phyloP scores from a whole-genome alignment of 75 land plant species.

The Picea sitchensis region DNA sequence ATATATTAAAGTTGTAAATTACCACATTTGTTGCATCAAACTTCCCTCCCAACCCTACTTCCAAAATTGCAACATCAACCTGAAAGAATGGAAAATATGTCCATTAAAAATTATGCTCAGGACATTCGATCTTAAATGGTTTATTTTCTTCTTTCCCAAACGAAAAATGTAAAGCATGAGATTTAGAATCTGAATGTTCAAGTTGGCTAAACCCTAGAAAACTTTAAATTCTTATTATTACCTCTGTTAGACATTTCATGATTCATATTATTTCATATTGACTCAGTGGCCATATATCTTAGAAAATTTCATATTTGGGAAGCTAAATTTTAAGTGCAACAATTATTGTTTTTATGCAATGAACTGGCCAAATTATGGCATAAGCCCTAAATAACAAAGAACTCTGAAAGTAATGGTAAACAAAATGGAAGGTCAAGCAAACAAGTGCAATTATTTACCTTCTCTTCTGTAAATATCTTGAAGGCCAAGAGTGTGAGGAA shows the following conservation, averaged over 20 bases:
- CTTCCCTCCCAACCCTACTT: slow-evolving; percentile 95
- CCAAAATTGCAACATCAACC: slow-evolving; percentile 98
- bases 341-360: not conserved
- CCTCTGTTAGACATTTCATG: not conserved
- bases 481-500: slow-evolving; percentile 87
- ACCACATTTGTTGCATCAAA: slow-evolving; percentile 99
- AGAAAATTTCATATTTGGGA: not conserved
- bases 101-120: not conserved
- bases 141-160: not conserved
- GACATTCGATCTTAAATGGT: not conserved
- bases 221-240: not conserved
- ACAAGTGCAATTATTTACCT: slow-evolving; percentile 36
- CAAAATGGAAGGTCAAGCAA: not conserved
- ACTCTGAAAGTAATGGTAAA: not conserved
- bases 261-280: not conserved
- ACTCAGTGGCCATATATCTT: not conserved
- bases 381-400: not conserved
- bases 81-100: slow-evolving; percentile 15
- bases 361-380: not conserved
- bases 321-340: not conserved
- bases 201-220: not conserved
- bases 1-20: slow-evolving; percentile 8
- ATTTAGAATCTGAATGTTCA: not conserved
- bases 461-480: slow-evolving; percentile 79
- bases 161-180: not conserved